Conservation (phyloP, 441 rosid genomes). For the Dalechampia spathulata region DNA sequence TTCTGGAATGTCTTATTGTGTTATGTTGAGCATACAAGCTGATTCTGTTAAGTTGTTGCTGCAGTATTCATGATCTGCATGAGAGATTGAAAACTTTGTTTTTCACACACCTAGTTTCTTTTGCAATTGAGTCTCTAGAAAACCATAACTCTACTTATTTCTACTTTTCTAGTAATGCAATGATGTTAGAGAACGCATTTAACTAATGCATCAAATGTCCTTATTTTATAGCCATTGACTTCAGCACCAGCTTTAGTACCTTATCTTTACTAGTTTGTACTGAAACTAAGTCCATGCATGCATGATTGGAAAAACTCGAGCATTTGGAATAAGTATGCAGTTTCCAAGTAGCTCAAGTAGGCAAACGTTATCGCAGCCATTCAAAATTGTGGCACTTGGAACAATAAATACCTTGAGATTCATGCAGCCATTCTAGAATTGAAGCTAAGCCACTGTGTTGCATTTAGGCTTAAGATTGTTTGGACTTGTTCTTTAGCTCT, state of each 20-base stretch:
- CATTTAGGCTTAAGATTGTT: neutral
- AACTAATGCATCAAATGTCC: no score
- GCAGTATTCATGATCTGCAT: neutral
- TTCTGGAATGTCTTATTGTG: slow-evolving; percentile 7
- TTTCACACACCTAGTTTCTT: neutral
- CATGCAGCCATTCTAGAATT: neutral
- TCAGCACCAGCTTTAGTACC: no score
- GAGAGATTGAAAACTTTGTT: neutral
- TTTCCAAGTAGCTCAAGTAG: neutral
- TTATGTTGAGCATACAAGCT: neutral
- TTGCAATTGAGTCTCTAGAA: neutral
- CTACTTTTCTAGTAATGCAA: neutral
- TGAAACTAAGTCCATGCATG: no score
- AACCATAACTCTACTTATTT: neutral
- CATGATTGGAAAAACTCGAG: no score
- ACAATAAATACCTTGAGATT: neutral
- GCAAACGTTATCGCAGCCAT: neutral
- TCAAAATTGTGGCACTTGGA: neutral
- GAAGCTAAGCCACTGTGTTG: neutral
- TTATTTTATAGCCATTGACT: no score
- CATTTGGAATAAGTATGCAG: no score
- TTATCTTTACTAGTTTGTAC: no score
- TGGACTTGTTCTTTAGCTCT: no score
- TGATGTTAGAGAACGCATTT: neutral
- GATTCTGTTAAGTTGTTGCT: slow-evolving; percentile 1